Evolutionary conservation across 1,284 basidiomycete species (phyloP).

Genomic region (Pyrrhoderma noxium): DNA sequence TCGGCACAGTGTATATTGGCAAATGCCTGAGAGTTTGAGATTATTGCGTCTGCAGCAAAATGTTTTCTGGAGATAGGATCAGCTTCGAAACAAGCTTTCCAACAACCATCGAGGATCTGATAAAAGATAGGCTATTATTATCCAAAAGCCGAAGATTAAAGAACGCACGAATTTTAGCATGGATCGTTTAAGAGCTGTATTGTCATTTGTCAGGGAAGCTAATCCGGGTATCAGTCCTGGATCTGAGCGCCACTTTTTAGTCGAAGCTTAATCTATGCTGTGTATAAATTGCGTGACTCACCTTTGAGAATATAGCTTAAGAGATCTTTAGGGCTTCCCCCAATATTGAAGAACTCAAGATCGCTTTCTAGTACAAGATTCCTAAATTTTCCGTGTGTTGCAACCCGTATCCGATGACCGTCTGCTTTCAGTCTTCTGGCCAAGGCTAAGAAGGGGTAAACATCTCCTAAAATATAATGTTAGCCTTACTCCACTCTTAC

Average conservation of each 20-base stretch:
- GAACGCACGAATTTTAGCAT: constrained; percentile 37
- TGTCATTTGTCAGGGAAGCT: constrained; percentile 40
- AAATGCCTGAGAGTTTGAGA: constrained; percentile 59
- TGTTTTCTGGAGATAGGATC: constrained; percentile 35
- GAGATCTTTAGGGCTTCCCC: constrained; percentile 51
- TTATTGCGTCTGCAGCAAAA: constrained; percentile 57
- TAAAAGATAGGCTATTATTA: neutral
- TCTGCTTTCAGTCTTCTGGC: constrained; percentile 44
- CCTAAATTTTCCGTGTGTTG: constrained; percentile 58
- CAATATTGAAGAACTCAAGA: constrained; percentile 51
- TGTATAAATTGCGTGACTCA: constrained; percentile 22
- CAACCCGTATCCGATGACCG: constrained; percentile 59
- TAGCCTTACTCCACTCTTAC: neutral
- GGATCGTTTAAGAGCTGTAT: constrained; percentile 38
- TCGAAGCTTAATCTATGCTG: too few relatives aligned
- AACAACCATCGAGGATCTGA: constrained; percentile 54
- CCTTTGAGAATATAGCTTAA: constrained; percentile 59
- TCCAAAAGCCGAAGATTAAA: neutral
- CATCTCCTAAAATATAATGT: constrained; percentile 42
- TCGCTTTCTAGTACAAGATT: constrained; percentile 44
- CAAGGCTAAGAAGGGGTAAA: constrained; percentile 64
- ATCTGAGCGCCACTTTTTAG: too few relatives aligned
- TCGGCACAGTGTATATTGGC: constrained; percentile 61
- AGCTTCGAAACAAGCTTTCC: constrained; percentile 43
- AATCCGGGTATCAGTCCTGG: constrained; percentile 48